Base-by-base conservation (phyloP, 2,329 filamentous ascomycete species). In the Aspergillus pseudoterreus region DNA sequence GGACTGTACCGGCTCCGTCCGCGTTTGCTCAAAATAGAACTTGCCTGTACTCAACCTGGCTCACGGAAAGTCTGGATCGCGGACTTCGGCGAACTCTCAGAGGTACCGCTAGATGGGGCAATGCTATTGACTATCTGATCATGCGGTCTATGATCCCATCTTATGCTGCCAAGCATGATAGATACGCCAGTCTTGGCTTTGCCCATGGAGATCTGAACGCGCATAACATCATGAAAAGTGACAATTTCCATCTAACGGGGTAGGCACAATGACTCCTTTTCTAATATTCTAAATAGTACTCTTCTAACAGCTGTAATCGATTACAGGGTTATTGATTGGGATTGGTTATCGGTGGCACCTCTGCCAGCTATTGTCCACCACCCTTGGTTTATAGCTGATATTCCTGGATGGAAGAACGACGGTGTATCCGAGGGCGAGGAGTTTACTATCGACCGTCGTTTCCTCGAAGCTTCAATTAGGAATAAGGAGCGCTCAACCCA, bases 81-180 rank as follows among this genome's bases (percentile, higher is more conserved):
- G 52, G 49, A 24, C 50, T 60, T 27, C 49, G 49, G 1, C 47
- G 56, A 41, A 58, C 50, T 10, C 45, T 60, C 2, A 50, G 9
- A 14, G 57, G 56, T 2, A 56, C 49, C 35, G 52, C 54, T 41
- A 47, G 43, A 47, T 57, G 56, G 54, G 52, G 52, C 1, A 33
- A 57, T 52, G 38, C 56, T 21, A 41, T 58, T 32, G 21, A 58
- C 30, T 58, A 58, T 47, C 49, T 58, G 19, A 56, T 60, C 17
- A 60, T 58, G 52, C 51, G 54, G 21, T 58, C 57, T 27, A 57
- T 60, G 56, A 52, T 60, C 27, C 45, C 51, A 19, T 5, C 50
- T 8, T 56, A 58, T 45, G 46, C 56, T 19, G 50, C 49, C 22
- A 45, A 51, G 2, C 51, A 53, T 41, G 56, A 60, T 50, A 36